Base-by-base conservation (phyloP, 148 eudicot species). In the Cornus controversa region DNA sequence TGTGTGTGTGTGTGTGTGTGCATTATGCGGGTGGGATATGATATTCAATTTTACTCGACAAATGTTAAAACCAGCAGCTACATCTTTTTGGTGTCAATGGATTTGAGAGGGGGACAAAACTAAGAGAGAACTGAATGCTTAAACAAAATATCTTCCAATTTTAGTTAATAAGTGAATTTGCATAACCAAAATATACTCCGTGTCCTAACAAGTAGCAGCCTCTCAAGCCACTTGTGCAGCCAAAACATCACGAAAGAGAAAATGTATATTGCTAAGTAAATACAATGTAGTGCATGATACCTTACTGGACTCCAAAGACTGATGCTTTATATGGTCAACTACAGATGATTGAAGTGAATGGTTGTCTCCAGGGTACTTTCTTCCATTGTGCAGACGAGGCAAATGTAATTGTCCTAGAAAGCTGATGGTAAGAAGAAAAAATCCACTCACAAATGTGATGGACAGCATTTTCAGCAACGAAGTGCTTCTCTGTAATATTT, bases 391-490 rank as follows among this genome's bases (percentile, higher is more conserved):
- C 47, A 90, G 67, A 77, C 77, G 77, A 67, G 92, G 93, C 50
- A 89, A 62, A 78, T 69, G 80, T 72, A 91, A 34, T 80, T 89
- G 89, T 71, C 85, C 77, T 71, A 91, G 54, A 75, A 88, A 83
- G 66, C 92, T 80, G 14, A 93, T 26, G 64, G 87, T 78, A 66
- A 93, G 87, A 66, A 91, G 76, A 67, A 91, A 72, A 74, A 88
- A 65, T 40, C 89, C 94, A 77, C 92, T 85, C 31, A 85, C 86
- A 78, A 96, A 67, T 71, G 86, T 66, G 31, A 81, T 70, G 31
- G 88, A 82, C 71, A 90, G 72, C 62, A 85, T 70, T 77, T 88
- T 87, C 76, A 89, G 73, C 81, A 88, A 77, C 63, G 92, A 88
- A 79, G 63, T 77, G 57, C 82, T 77, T 78, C 83, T 81, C 95